Base-by-base conservation (phyloP, 2,329 filamentous ascomycete species). In the Didymella lethalis region DNA sequence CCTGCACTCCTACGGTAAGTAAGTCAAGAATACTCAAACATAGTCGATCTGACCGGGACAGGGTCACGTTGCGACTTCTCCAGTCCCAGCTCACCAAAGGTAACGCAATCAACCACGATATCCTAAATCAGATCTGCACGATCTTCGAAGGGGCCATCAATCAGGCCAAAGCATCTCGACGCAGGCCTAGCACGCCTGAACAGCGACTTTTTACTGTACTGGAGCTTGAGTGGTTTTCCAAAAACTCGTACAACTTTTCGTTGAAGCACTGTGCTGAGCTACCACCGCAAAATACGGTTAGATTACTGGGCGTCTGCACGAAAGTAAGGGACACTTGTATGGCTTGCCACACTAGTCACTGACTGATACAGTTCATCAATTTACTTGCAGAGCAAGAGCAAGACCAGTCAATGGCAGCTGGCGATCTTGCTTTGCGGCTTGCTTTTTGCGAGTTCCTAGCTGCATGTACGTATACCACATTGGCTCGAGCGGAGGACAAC, bases 211-310 rank as follows among this genome's bases (percentile, higher is more conserved):
- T 93, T 69, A 85, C 83, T 0, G 57, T 83, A 0, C 74, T 81
- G 3, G 92, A 97, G 67, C 80, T 96, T 3, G 85, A 93, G 65
- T 96, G 92, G 92, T 93, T 96, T 72, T 89, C 88, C 36, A 88
- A 88, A 62, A 94, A 91, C 63, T 84, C 90, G 1, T 96, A 96
- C 79, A 96, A 95, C 64, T 75, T 93, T 7, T 88, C 88, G 0
- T 76, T 94, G 4, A 86, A 87, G 60, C 81, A 88, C 57, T 84
- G 83, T 64, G 81, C 82, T 1, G 79, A 84, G 0, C 88, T 89
- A 82, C 73, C 84, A 25, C 80, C 88, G 1, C 72, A 75, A 6
- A 75, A 82, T 48, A 79, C 89, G 0, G 71, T 88, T 3, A 80
- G 84, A 3, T 81, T 96, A 25, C 64, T 86, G 4, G 63, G 73